These are phyloP conservation scores for Sedum album DNA, from an alignment of 164 flowering plant species.

Conservation along the genomic window DNA sequence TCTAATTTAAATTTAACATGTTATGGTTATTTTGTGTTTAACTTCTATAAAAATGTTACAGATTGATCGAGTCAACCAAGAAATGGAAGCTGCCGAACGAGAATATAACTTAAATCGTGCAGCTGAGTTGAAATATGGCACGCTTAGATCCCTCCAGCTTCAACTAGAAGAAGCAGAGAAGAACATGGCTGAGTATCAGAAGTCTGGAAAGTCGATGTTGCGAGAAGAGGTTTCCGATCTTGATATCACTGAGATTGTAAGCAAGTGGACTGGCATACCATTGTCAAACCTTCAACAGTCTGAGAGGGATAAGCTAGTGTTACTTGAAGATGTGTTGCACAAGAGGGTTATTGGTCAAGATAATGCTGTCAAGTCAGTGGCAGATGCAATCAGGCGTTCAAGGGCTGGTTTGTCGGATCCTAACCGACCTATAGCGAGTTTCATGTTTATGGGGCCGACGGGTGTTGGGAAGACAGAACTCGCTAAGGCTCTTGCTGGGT, in stretches of 20 bases:
- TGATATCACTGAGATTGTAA: conserved; percentile 84
- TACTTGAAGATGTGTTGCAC: conserved; percentile 69
- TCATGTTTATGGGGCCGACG: conserved; percentile 98
- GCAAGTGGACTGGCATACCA: conserved; percentile 98
- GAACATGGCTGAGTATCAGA: conserved; percentile 57
- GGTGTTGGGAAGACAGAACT: conserved; percentile 99
- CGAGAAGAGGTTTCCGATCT: conserved; percentile 89
- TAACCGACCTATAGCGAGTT: conserved; percentile 84
- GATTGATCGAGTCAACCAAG: conserved; percentile 90
- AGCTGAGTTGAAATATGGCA: conserved; percentile 92
- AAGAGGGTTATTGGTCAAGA: conserved; percentile 85
- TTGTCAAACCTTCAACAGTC: conserved; percentile 82
- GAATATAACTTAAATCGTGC: conserved; percentile 86
- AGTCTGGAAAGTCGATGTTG: conserved; percentile 66
- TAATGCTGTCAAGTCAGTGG: conserved; percentile 88
- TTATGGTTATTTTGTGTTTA: neutral
- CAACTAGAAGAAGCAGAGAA: conserved; percentile 83
- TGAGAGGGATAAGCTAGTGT: conserved; percentile 74
- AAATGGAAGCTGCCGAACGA: conserved; percentile 96
- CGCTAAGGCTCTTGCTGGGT: conserved; percentile 82
- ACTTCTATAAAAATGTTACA: conserved; percentile 15
- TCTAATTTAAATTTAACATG: neutral
- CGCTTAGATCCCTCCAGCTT: conserved; percentile 66
- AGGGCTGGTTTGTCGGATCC: conserved; percentile 92
- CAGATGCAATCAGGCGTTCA: conserved; percentile 88